These are phyloP conservation scores for Apocynum venetum DNA, from an alignment of 257 asterid genomes.

Conservation along the genomic window DNA sequence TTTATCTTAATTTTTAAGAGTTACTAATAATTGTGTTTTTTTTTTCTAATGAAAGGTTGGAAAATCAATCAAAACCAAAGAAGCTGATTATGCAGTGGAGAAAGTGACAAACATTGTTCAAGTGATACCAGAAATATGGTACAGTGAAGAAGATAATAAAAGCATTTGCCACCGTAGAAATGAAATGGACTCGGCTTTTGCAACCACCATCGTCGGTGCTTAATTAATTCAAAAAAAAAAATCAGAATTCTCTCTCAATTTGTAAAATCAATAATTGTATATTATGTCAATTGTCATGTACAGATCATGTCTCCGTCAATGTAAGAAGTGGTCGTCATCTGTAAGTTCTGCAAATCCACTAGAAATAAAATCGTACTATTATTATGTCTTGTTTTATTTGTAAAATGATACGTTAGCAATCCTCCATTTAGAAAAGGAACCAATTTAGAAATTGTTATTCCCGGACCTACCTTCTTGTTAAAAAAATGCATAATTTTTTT, in stretches of 20 bases:
- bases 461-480: neutral
- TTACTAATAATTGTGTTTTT: neutral
- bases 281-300: neutral
- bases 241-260: neutral
- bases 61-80: constrained; percentile 46
- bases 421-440: no score
- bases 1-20: neutral
- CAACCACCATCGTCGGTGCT: constrained; percentile 61
- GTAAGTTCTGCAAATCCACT: neutral
- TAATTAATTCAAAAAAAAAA: constrained; percentile 12
- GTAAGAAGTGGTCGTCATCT: neutral
- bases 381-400: no score
- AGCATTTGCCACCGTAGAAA: constrained; percentile 28
- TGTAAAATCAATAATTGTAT: constrained; percentile 1
- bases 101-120: constrained; percentile 40
- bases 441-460: neutral
- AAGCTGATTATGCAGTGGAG: constrained; percentile 72
- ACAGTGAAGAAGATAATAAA: constrained; percentile 24
- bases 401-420: no score
- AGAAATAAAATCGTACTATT: no score
- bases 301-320: neutral
- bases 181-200: constrained; percentile 49
- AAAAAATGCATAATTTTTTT: neutral
- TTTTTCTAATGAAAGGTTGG: constrained; percentile 48
- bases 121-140: constrained; percentile 75